Percentiles rank a stretch among this genome's conserved stretches.
Conservation (phyloP, 345 rosid genomes). For the Boechera divaricarpa region DNA sequence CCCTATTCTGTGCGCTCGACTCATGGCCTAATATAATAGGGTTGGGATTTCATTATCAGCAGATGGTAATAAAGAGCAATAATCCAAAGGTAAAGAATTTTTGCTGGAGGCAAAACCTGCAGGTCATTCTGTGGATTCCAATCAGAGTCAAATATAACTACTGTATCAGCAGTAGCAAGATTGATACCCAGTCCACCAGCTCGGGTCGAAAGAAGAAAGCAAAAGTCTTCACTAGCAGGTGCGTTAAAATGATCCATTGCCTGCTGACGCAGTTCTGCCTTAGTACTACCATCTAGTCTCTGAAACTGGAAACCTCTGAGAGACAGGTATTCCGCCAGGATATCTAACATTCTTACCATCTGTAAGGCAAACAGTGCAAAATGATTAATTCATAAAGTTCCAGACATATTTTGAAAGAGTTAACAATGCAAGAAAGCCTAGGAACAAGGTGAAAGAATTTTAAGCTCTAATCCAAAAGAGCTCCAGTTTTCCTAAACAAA, state of each 20-base stretch:
- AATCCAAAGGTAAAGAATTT: slow-evolving; percentile 13
- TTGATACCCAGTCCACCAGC: slow-evolving; percentile 99
- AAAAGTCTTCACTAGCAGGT: slow-evolving; percentile 98
- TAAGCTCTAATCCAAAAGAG: background rate
- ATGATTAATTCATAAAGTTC: slow-evolving; percentile 21
- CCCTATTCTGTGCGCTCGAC: slow-evolving; percentile 99
- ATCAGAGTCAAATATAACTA: slow-evolving; percentile 98
- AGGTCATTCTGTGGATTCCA: slow-evolving; percentile 99
- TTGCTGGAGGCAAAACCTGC: slow-evolving; percentile 59
- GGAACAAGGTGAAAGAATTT: background rate
- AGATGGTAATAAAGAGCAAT: slow-evolving; percentile 6
- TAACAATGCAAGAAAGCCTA: slow-evolving; percentile 22
- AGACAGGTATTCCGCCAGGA: slow-evolving; percentile 88
- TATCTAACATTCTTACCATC: slow-evolving; percentile 99
- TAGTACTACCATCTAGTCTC: slow-evolving; percentile 99
- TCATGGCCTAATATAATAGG: slow-evolving; percentile 81
- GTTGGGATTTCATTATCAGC: slow-evolving; percentile 27
- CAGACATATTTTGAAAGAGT: background rate
- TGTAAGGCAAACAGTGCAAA: slow-evolving; percentile 45
- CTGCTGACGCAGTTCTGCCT: slow-evolving; percentile 97
- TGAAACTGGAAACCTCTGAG: slow-evolving; percentile 96
- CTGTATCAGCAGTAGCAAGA: slow-evolving; percentile 98
- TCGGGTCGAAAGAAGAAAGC: slow-evolving; percentile 98
- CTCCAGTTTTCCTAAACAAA: background rate
- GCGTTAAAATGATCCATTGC: slow-evolving; percentile 99